Evolutionary conservation across 345 rosid genomes (phyloP), one percentile per base, ranked within the genome.

Genomic region (Linum tenue): DNA sequence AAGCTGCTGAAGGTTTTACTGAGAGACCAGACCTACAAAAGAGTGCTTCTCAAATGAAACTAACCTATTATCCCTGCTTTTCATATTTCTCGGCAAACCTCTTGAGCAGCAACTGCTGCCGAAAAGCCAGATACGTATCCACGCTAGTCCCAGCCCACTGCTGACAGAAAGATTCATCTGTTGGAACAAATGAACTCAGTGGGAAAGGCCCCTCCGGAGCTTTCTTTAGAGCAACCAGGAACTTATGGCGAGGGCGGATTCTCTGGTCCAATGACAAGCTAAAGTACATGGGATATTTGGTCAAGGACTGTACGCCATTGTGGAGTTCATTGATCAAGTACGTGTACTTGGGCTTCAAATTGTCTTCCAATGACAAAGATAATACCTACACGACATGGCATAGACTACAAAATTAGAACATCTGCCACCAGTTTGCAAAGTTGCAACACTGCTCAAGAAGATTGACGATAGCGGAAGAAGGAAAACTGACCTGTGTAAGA

Each of bases 191-290:
- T 41, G 84, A 94, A 71, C 95, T 76, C 38, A 94, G 83, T 67
- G 99, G 99, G 76, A 94, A 94, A 16, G 99, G 98, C 53, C 97
- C 98, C 72, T 88, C 84, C 16, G 92, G 87, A 63, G 89, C 98
- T 78, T 90, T 92, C 79, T 92, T 88, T 64, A 92, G 78, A 74
- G 90, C 64, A 75, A 92, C 90, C 81, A 90, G 79, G 87, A 88
- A 92, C 57, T 77, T 86, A 51, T 92, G 97, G 12, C 95, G 95
- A 11, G 96, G 99, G 17, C 95, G 88, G 77, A 94, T 94, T 82
- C 99, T 86, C 77, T 88, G 95, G 63, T 88, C 88, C 75, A 94
- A 64, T 43, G 97, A 94, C 77, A 94, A 78, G 86, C 96, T 94
- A 67, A 88, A 79, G 79, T 90, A 94, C 79, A 62, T 84, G 1